phyloP scores from a whole-genome alignment of 306 rosid species.

The Prunus salicina region DNA sequence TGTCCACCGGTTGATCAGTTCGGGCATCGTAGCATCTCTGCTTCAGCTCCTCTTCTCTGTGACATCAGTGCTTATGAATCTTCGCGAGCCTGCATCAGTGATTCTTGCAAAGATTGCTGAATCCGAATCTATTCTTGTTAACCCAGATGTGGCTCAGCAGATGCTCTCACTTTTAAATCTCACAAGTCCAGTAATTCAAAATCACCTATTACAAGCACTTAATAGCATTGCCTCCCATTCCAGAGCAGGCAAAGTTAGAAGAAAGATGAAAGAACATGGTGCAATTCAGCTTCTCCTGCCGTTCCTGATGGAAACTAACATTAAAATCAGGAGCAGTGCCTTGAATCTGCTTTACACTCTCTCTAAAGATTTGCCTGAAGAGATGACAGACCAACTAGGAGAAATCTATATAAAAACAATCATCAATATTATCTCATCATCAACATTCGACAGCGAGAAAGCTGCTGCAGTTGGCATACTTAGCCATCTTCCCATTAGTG shows the following conservation, averaged over 20 bases:
- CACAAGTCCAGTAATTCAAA: conserved; percentile 73
- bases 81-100: conserved; percentile 84
- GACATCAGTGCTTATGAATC: conserved; percentile 87
- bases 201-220: conserved; percentile 74
- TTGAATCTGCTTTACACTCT: conserved; percentile 62
- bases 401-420: conserved; percentile 47
- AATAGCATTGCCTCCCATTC: conserved; percentile 69
- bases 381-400: conserved; percentile 63
- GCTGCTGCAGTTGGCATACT: conserved; percentile 71
- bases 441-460: conserved; percentile 51
- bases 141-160: conserved; percentile 67
- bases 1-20: conserved; percentile 51
- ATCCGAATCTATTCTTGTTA: conserved; percentile 62
- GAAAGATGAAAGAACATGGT: conserved; percentile 71
- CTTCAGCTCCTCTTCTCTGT: conserved; percentile 93
- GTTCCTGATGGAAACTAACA: conserved; percentile 55
- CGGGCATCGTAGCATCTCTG: conserved; percentile 59
- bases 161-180: conserved; percentile 87
- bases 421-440: conserved; percentile 47
- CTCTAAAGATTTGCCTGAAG: conserved; percentile 65
- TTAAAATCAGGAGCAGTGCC: conserved; percentile 47
- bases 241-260: conserved; percentile 55
- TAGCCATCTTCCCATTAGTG: conserved; percentile 59
- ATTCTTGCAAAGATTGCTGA: conserved; percentile 83
- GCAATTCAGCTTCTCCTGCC: conserved; percentile 82